Evolutionary conservation across 352 stramenopile species (phyloP), one percentile per base, ranked within the genome.

Genomic region (Pythium sp.): DNA sequence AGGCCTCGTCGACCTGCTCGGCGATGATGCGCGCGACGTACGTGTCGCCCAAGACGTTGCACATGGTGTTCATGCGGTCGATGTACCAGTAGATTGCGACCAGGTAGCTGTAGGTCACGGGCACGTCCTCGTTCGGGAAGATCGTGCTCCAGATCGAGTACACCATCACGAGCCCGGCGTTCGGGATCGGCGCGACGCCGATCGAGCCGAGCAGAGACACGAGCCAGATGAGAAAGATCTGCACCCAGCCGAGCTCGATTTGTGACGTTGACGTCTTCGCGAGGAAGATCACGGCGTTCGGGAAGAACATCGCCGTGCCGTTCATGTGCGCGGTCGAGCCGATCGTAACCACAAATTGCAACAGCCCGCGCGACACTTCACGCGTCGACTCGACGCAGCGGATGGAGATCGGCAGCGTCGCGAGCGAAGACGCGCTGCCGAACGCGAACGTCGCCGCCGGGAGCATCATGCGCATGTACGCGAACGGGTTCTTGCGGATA

Each of bases 21-120:
- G 86, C 83, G 56, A 94, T 80, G 64, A 94, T 92, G 65, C 84
- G 82, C 67, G 84, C 78, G 38, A 94, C 80, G 58, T 91, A 90
- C 32, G 78, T 80, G 67, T 90, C 78, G 4, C 84, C 83, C 3
- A 93, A 22, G 38, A 92, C 74, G 74, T 91, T 94, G 77, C 81
- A 90, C 20, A 78, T 64, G 15, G 86, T 94, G 63, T 86, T 81
- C 28, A 94, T 74, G 59, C 86, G 81, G 47, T 88, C 84, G 26
- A 94, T 59, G 67, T 91, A 82, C 76, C 82, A 91, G 73, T 88
- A 78, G 64, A 90, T 87, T 32, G 82, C 86, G 22, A 94, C 80
- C 9, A 92, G 68, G 72, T 89, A 91, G 68, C 76, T 87, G 79
- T 82, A 93, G 34, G 82, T 87, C 36, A 75, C 64, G 7, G 86